phyloP scores from a whole-genome alignment of 805 yeast genomes.

The Ogataea kodamae region DNA sequence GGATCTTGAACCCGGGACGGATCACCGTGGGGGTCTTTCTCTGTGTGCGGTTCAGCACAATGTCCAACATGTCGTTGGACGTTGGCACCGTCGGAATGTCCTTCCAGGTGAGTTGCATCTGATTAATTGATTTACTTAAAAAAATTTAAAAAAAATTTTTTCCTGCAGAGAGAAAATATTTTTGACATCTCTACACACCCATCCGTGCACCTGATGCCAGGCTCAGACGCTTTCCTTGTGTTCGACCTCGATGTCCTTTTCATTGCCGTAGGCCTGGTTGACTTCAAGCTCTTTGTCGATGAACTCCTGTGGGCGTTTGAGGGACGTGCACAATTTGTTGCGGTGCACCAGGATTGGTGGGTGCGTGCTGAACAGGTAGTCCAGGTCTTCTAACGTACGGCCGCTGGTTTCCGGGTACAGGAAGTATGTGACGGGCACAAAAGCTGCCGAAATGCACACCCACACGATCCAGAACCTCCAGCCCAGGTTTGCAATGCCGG shows the following conservation, averaged over 20 bases:
- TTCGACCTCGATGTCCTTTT: constrained; percentile 4
- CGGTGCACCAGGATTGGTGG: constrained; percentile 10
- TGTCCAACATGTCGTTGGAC: constrained; percentile 90
- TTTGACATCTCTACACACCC: constrained; percentile 2
- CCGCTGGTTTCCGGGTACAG: constrained; percentile 47
- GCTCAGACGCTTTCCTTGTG: background rate
- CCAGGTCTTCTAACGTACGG: constrained; percentile 40
- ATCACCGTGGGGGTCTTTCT: constrained; percentile 99
- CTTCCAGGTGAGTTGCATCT: constrained; percentile 97
- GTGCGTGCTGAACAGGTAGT: constrained; percentile 16
- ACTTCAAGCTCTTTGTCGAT: constrained; percentile 12
- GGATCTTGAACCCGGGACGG: constrained; percentile 92
- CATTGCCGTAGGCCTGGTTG: constrained; percentile 3
- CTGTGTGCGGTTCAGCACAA: constrained; percentile 95
- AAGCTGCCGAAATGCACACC: constrained; percentile 15
- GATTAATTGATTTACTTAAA: constrained; percentile 15
- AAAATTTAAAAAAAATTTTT: constrained; percentile 7
- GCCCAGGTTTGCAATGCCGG: constrained; percentile 15
- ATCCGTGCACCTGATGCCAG: background rate
- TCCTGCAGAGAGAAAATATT: too few relatives aligned
- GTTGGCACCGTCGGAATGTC: constrained; percentile 95
- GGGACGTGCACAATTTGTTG: constrained; percentile 10
- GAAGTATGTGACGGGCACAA: constrained; percentile 24
- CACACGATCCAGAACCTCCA: constrained; percentile 18
- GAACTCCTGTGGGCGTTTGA: constrained; percentile 14